These are phyloP conservation scores for Dillenia turbinata DNA, from an alignment of 164 flowering plant genomes.

Conservation along the genomic window DNA sequence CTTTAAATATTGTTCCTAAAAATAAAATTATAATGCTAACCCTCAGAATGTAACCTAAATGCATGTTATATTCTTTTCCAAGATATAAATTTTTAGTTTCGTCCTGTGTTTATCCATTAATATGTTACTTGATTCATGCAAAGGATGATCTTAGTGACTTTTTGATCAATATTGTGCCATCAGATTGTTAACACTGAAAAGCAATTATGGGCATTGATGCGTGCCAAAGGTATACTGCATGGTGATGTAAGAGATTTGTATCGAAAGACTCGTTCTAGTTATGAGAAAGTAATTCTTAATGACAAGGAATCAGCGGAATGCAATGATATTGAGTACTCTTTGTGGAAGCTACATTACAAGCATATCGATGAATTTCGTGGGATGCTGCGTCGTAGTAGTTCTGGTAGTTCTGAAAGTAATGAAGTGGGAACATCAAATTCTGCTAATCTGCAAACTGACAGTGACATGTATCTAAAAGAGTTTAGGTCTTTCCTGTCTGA, in stretches of 20 bases:
- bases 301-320: conserved; percentile 35
- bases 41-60: background rate
- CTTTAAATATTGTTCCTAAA: background rate
- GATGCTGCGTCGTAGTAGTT: conserved; percentile 28
- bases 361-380: conserved; percentile 80
- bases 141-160: no score
- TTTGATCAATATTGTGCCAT: conserved; percentile 6
- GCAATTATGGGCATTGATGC: conserved; percentile 46
- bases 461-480: conserved; percentile 27
- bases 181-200: conserved; percentile 62
- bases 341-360: conserved; percentile 88
- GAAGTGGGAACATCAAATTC: conserved; percentile 16
- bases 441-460: conserved; percentile 11
- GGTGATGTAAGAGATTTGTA: conserved; percentile 48
- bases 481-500: conserved; percentile 58
- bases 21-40: background rate
- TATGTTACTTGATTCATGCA: no score
- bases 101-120: no score
- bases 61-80: background rate
- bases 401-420: conserved; percentile 20
- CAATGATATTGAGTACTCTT: conserved; percentile 57
- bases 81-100: background rate
- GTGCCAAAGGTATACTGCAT: conserved; percentile 50
- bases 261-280: conserved; percentile 43
- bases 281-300: conserved; percentile 48